Evolutionary conservation across 371 early-diverging fungal genomes (phyloP).

Genomic region (Quaeritorhiza haematococci): DNA sequence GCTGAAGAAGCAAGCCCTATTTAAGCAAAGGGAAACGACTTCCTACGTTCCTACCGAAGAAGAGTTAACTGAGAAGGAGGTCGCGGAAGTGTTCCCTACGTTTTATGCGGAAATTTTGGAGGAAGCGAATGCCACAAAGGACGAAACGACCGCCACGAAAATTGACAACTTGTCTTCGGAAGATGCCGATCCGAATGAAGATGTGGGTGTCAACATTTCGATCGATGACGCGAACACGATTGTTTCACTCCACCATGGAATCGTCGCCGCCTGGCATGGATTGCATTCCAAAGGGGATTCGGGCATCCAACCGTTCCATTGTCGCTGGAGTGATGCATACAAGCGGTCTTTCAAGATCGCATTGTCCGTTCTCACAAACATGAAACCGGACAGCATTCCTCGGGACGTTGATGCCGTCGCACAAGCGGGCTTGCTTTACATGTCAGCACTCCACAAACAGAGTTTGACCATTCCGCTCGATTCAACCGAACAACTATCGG

Average conservation of each 20-base stretch:
- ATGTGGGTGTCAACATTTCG: not conserved
- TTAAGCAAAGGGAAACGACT: constrained; percentile 63
- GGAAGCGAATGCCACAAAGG: too few species aligned
- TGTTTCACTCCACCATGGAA: constrained; percentile 14
- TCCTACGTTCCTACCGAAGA: constrained; percentile 65
- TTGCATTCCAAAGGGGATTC: not conserved
- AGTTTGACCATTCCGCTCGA: not conserved
- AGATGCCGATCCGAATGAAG: not conserved
- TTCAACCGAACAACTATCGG: too few species aligned
- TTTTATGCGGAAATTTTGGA: constrained; percentile 38
- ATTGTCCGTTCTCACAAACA: not conserved
- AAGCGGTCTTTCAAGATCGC: not conserved
- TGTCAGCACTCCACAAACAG: too few species aligned
- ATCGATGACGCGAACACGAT: constrained; percentile 6
- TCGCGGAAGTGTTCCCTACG: constrained; percentile 73
- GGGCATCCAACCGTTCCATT: constrained; percentile 4
- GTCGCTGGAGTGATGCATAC: not conserved
- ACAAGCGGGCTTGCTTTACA: not conserved
- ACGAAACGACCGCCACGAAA: too few species aligned
- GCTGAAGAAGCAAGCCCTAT: constrained; percentile 65
- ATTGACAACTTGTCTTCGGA: too few species aligned
- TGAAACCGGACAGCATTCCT: not conserved
- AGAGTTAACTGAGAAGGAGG: constrained; percentile 64
- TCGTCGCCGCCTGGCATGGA: constrained; percentile 14
- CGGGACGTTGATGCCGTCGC: not conserved